These are phyloP conservation scores for Sequoiadendron giganteum DNA, from an alignment of 75 land plant species.

Conservation along the genomic window DNA sequence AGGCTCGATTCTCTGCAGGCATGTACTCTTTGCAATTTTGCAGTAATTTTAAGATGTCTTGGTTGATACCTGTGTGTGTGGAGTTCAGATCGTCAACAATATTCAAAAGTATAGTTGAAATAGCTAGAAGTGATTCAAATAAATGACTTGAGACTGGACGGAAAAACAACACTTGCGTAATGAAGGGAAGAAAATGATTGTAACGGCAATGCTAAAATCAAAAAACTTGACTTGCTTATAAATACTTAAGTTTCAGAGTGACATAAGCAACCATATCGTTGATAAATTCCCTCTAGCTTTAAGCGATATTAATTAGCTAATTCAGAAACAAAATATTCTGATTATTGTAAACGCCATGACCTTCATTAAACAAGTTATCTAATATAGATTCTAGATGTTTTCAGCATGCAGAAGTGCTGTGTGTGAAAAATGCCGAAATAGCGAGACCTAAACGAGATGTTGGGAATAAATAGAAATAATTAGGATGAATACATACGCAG, in stretches of 20 bases:
- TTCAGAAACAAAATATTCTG: background rate
- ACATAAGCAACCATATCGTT: too few relatives aligned
- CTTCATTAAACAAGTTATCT: background rate
- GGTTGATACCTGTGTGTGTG: background rate
- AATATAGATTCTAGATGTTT: background rate
- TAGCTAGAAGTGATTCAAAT: background rate
- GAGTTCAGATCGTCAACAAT: background rate
- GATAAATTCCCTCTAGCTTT: too few relatives aligned
- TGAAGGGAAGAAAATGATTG: background rate
- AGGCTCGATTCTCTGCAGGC: too few relatives aligned
- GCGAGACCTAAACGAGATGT: background rate
- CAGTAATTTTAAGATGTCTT: background rate
- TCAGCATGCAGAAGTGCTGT: background rate
- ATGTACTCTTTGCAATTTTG: background rate
- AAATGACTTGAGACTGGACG: background rate
- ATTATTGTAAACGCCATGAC: background rate
- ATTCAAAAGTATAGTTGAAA: background rate
- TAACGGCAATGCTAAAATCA: background rate
- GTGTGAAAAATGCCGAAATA: background rate
- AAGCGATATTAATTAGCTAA: background rate
- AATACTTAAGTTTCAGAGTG: background rate
- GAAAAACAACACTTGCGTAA: background rate
- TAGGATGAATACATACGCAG: background rate
- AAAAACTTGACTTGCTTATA: background rate
- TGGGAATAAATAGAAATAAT: background rate